These are phyloP conservation scores for Hortaea werneckii DNA, from an alignment of 2,329 filamentous ascomycete genomes.

Conservation along the genomic window DNA sequence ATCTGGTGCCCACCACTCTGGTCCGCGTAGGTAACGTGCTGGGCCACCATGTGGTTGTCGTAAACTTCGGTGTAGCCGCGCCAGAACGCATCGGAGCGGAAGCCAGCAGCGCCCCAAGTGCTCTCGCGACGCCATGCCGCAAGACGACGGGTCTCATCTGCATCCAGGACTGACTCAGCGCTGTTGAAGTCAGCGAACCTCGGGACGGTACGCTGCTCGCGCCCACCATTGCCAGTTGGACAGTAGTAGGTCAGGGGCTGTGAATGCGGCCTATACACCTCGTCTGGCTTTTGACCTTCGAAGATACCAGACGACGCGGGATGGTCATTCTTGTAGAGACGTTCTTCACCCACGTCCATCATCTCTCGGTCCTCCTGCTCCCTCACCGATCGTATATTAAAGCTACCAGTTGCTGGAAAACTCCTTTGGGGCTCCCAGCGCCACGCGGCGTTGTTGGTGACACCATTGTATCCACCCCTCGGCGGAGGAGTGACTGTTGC, in stretches of 20 bases:
- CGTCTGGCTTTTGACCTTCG: neutral
- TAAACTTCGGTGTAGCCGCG: neutral
- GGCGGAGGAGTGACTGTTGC: neutral
- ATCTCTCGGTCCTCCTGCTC: neutral
- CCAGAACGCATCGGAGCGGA: neutral
- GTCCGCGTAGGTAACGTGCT: neutral
- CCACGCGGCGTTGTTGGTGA: neutral
- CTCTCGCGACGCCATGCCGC: neutral
- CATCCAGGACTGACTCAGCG: neutral
- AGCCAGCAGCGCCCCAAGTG: neutral
- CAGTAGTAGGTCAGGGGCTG: neutral
- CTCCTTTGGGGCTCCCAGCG: neutral
- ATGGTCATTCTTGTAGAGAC: neutral
- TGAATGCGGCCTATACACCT: neutral
- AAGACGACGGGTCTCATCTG: conserved; percentile 1
- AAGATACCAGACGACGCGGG: neutral
- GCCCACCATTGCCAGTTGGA: neutral
- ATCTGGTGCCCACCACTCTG: neutral
- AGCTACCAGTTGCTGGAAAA: neutral
- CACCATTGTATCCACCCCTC: neutral
- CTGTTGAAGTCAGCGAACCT: neutral
- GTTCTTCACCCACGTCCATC: neutral
- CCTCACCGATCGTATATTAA: neutral
- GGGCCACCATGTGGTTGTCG: neutral
- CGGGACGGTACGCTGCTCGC: neutral